Conservation (phyloP, 2,329 filamentous ascomycete species). For the Emergomyces orientalis region DNA sequence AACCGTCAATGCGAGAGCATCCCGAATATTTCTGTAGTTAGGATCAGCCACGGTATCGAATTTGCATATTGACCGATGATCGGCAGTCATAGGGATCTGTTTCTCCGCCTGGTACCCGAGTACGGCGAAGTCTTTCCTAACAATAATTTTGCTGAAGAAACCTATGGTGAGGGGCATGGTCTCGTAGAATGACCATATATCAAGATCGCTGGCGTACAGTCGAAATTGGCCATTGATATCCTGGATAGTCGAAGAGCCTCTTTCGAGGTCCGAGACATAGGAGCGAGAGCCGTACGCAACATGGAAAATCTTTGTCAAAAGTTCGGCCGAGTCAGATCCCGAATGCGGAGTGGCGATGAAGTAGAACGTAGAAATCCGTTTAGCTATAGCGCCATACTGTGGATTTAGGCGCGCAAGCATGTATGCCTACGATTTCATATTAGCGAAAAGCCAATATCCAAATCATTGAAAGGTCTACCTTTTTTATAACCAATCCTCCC, state of each 20-base stretch:
- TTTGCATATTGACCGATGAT: constrained; percentile 39
- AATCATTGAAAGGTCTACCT: background rate
- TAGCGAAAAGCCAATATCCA: background rate
- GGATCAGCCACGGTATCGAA: constrained; percentile 29
- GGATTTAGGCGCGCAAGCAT: constrained; percentile 7
- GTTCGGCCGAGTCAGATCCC: constrained; percentile 16
- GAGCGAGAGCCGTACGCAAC: constrained; percentile 24
- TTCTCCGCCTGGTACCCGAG: constrained; percentile 37
- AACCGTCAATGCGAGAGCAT: constrained; percentile 14
- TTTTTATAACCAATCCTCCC: constrained; percentile 15
- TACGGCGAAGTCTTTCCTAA: constrained; percentile 36
- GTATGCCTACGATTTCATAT: constrained; percentile 3
- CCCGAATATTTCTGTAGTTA: constrained; percentile 27
- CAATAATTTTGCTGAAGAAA: constrained; percentile 23
- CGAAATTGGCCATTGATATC: constrained; percentile 41
- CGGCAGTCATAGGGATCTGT: constrained; percentile 31
- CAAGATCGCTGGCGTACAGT: constrained; percentile 28
- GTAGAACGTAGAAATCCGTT: constrained; percentile 12
- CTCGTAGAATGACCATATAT: constrained; percentile 42
- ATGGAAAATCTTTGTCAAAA: constrained; percentile 26
- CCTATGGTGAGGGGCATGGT: constrained; percentile 26
- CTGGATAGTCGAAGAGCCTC: constrained; percentile 28
- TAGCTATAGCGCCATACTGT: constrained; percentile 7
- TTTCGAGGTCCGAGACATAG: constrained; percentile 34
- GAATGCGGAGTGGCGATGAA: constrained; percentile 23